Evolutionary conservation across 176 grass and related monocot species (phyloP).

Genomic region (maize (Zea mays)): Zm-B73-REFERENCE-NAM-5.0 NC_050104.1:146236001-146236500

Average conservation of each 20-base stretch:
- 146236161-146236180: background rate
- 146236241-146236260: background rate
- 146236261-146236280: background rate
- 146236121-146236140: constrained; percentile 21
- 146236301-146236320: constrained; percentile 7
- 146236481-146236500: background rate
- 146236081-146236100: background rate
- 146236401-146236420: background rate
- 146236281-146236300: background rate
- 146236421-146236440: constrained; percentile 3
- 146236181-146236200: background rate
- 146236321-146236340: background rate
- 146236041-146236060: background rate
- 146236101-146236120: constrained; percentile 13
- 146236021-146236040: constrained; percentile 12
- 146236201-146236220: constrained; percentile 3
- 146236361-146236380: constrained; percentile 19
- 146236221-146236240: constrained; percentile 22
- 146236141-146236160: constrained; percentile 31
- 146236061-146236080: background rate
- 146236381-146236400: background rate
- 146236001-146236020: constrained; percentile 26
- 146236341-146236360: background rate
- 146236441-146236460: background rate
- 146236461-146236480: background rate